Evolutionary conservation across 257 asterid genomes (phyloP), one percentile per base, ranked within the genome.

Genomic region (Primulina eburnea): DNA sequence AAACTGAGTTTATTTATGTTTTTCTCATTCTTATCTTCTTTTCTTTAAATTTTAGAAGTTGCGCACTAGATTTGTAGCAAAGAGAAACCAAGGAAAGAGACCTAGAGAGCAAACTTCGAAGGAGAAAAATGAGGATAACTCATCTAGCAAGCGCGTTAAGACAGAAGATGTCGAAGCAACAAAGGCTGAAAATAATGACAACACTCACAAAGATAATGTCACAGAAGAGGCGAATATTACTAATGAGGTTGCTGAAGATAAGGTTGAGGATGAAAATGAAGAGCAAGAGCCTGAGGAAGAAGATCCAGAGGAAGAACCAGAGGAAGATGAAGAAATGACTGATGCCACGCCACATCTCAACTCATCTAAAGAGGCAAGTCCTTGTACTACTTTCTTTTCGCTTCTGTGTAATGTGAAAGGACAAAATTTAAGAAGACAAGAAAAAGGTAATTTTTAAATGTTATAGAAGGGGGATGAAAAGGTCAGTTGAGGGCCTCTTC

Each of bases 81-180:
- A 87, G 84, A 80, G 90, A 78, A 91, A 80, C 73, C 90, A 77
- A 76, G 80, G 79, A 80, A 94, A 94, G 83, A 88, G 99, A 71
- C 85, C 69, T 12, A 79, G 96, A 81, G 91, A 83, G 59, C 92
- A 90, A 60, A 73, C 75, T 62, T 60, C 84, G 21, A 73, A 76
- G 80, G 83, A 68, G 76, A 85, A 82, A 75, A 67, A 63, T 43
- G 89, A 79, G 72, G 89, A 80, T 30, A 78, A 75, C 80, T 75
- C 84, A 62, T 47, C 85, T 2, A 77, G 65, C 69, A 94, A 89
- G 84, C 90, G 91, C 47, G 80, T 69, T 16, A 91, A 83, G 79
- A 67, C 56, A 58, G 85, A 78, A 63, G 90, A 80, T 71, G 65
- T 24, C 30, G 76, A 68, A 76, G 68, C 84, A 11, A 61, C 34